Evolutionary conservation across 331 rosid genomes (phyloP).

Genomic region (Phaseolus coccineus): DNA sequence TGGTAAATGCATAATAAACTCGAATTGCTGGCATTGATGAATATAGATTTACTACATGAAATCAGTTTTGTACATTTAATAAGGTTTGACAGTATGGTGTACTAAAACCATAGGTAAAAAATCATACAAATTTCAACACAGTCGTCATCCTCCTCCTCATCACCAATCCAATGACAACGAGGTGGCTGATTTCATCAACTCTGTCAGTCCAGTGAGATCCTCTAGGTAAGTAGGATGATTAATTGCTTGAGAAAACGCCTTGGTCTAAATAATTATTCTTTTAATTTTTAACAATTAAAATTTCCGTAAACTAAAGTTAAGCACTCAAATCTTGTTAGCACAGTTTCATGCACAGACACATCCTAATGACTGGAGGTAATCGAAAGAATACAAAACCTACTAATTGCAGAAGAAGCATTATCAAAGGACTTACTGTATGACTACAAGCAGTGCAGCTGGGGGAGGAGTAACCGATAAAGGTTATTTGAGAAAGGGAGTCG

Average conservation of each 20-base stretch:
- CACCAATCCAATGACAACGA: conserved; percentile 72
- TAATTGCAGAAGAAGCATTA: conserved; percentile 11
- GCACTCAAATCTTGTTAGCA: conserved; percentile 9
- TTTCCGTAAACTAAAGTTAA: background rate
- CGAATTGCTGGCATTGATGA: conserved; percentile 9
- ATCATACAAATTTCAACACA: conserved; percentile 59
- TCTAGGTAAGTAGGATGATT: conserved; percentile 91
- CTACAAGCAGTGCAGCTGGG: conserved; percentile 90
- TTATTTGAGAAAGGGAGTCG: conserved; percentile 87
- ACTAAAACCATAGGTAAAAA: background rate
- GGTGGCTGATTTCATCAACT: conserved; percentile 79
- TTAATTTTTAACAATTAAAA: background rate
- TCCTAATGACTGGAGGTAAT: background rate
- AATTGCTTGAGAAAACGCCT: conserved; percentile 56
- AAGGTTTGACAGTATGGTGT: conserved; percentile 4
- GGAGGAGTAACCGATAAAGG: conserved; percentile 80
- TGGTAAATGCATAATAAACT: background rate
- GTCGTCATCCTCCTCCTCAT: conserved; percentile 62
- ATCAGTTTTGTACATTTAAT: conserved; percentile 52
- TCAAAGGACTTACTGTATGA: conserved; percentile 61
- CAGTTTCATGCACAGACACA: background rate
- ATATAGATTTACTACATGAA: conserved; percentile 17
- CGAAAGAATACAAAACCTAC: background rate
- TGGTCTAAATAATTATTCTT: background rate
- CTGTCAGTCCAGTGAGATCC: conserved; percentile 92